phyloP scores from a whole-genome alignment of 108 stramenopile genomes.

The Discostella pseudostelligera region DNA sequence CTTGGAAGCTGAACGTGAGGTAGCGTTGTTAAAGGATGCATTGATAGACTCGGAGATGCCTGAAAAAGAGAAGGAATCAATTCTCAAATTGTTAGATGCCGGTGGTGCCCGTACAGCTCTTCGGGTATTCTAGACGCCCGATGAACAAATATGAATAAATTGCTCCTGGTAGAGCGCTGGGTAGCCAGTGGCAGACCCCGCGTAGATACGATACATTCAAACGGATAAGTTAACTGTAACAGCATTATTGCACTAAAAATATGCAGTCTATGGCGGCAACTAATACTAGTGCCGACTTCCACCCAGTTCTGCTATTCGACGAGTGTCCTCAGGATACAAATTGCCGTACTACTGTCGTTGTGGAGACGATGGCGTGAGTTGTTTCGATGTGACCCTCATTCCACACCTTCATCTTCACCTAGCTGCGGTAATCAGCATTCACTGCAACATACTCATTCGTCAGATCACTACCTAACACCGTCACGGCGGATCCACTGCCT shows the following conservation, averaged over 20 bases:
- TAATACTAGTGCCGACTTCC: too few species aligned
- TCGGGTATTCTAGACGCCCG: slow-evolving; percentile 32
- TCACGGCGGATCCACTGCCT: slow-evolving; percentile 51
- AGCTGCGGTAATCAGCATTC: slow-evolving; percentile 98
- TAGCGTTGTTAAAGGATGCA: slow-evolving; percentile 58
- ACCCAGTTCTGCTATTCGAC: not conserved
- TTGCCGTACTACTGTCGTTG: not conserved
- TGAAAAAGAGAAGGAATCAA: slow-evolving; percentile 62
- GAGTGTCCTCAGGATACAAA: not conserved
- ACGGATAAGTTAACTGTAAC: too few species aligned
- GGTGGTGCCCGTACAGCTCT: slow-evolving; percentile 86
- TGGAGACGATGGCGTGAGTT: too few species aligned
- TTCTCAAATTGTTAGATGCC: slow-evolving; percentile 71
- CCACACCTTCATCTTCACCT: slow-evolving; percentile 9
- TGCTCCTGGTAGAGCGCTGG: too few species aligned
- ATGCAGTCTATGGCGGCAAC: too few species aligned
- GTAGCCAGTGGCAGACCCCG: too few species aligned
- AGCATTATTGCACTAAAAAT: too few species aligned
- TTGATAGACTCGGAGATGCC: slow-evolving; percentile 60
- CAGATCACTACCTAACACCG: slow-evolving; percentile 91
- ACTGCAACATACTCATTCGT: slow-evolving; percentile 94
- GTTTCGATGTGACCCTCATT: too few species aligned
- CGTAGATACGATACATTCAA: too few species aligned
- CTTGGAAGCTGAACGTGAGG: slow-evolving; percentile 78
- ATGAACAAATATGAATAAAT: not conserved